Conservation (phyloP, 768 basidiomycete genomes). For the Ramaria sp. region DNA sequence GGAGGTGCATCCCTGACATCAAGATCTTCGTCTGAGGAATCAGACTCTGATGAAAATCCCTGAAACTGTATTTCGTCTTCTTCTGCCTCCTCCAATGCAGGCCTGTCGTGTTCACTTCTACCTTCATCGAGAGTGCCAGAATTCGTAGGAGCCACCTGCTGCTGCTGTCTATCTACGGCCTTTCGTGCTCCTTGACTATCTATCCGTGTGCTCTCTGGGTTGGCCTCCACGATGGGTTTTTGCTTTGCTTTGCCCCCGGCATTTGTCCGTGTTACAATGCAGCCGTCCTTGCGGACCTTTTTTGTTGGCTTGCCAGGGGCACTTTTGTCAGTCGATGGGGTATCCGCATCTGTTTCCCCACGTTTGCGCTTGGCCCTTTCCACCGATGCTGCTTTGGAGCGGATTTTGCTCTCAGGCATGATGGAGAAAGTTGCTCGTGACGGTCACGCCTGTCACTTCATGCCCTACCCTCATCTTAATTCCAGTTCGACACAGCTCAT, state of each 20-base stretch:
- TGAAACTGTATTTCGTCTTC: constrained; percentile 32
- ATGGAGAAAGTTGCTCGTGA: not conserved
- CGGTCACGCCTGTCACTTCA: not conserved
- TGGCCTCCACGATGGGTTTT: too few relatives aligned
- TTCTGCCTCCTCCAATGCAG: constrained; percentile 15
- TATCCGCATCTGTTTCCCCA: not conserved
- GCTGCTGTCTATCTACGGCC: too few relatives aligned
- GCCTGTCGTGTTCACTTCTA: not conserved
- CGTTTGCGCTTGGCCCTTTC: not conserved
- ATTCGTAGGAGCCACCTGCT: too few relatives aligned
- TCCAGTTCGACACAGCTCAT: not conserved
- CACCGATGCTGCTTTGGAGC: not conserved
- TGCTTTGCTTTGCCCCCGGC: too few relatives aligned
- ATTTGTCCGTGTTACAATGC: not conserved
- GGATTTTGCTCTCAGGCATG: not conserved
- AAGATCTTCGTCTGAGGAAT: constrained; percentile 71
- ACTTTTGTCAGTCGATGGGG: not conserved
- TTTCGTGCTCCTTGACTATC: too few relatives aligned
- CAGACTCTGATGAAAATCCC: constrained; percentile 65
- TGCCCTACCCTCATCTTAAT: not conserved
- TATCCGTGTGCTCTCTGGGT: too few relatives aligned
- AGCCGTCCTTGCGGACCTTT: not conserved
- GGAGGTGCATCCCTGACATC: constrained; percentile 38
- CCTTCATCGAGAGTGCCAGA: not conserved
- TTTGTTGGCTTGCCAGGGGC: not conserved